These are phyloP conservation scores for Aspergillus homomorphus DNA, from an alignment of 495 filamentous ascomycete species.

Conservation along the genomic window DNA sequence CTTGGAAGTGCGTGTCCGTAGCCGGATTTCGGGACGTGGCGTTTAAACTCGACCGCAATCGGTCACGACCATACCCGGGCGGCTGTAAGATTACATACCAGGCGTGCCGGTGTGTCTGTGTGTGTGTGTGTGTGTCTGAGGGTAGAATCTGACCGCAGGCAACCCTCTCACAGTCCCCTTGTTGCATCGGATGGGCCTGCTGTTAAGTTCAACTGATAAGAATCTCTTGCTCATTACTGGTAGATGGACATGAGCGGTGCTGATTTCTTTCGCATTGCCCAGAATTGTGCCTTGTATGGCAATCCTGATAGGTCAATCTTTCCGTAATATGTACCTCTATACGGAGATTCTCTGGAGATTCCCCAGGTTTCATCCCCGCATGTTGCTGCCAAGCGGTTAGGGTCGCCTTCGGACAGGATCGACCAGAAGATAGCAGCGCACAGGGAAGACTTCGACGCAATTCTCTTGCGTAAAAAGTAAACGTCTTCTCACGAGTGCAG, in stretches of 20 bases:
- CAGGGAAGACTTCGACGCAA: background rate
- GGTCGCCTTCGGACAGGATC: constrained; percentile 6
- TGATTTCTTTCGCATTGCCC: background rate
- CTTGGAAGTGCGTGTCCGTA: constrained; percentile 20
- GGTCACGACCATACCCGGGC: background rate
- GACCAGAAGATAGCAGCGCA: background rate
- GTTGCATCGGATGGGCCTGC: background rate
- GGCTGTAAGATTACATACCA: background rate
- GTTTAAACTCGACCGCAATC: constrained; percentile 6
- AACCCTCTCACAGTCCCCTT: background rate
- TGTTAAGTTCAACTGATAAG: constrained; percentile 7
- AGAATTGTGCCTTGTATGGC: background rate
- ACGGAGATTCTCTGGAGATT: constrained; percentile 9
- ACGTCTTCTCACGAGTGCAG: background rate
- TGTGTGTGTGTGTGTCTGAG: background rate
- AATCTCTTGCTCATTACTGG: constrained; percentile 6
- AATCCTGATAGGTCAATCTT: background rate
- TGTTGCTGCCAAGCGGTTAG: constrained; percentile 17
- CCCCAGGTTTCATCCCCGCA: constrained; percentile 24
- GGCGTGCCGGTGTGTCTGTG: background rate
- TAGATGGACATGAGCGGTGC: constrained; percentile 2
- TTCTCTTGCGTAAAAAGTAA: background rate
- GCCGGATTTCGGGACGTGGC: constrained; percentile 7
- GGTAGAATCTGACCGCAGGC: background rate
- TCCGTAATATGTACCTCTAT: background rate